Evolutionary conservation across 202 grass and related monocot genomes (phyloP), one percentile per base, ranked within the genome.

Genomic region (Hordeum pubiflorum): DNA sequence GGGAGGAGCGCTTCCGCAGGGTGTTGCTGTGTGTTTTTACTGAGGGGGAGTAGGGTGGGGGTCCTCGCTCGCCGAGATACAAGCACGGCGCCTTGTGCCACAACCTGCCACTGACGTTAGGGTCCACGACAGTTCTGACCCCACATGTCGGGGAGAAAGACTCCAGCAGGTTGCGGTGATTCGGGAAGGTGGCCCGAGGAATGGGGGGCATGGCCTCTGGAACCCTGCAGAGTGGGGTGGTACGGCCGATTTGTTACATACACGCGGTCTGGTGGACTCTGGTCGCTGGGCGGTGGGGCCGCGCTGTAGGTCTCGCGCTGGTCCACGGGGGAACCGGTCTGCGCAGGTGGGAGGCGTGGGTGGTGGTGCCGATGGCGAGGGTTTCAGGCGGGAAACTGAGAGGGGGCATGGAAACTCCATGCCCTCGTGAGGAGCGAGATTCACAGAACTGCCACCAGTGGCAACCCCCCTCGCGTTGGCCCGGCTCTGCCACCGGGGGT

Each of bases 111-210:
- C 54, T 81, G 77, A 52, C 41, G 0, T 0, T 0, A 0, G 0
- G 36, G 44, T 2, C 77, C 15, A 58, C 5, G 0, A 0, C 0
- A 0, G 0, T 0, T 0, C 0, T 1, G 63, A 0, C 7, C 72
- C 87, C 2, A 52, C 64, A 0, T 23, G 87, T 85, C 72, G 7
- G 56, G 9, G 2, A 18, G 0, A 0, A 0, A 1, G 1, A 0
- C 0, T 4, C 2, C 0, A 0, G 0, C 0, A 1, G 3, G 1
- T 50, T 3, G 1, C 39, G 10, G 72, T 72, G 65, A 20, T 7
- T 17, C 4, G 3, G 81, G 38, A 22, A 50, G 5, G 7, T 76
- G 77, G 24, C 77, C 48, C 60, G 61, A 24, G n/a, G 11, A 76
- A 71, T 58, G 82, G 63, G 26, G 79, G 79, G 81, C 86, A 70